Percentiles rank a stretch among this genome's conserved stretches.
Conservation (phyloP, 1,284 basidiomycete genomes). For the Irpex sp. region DNA sequence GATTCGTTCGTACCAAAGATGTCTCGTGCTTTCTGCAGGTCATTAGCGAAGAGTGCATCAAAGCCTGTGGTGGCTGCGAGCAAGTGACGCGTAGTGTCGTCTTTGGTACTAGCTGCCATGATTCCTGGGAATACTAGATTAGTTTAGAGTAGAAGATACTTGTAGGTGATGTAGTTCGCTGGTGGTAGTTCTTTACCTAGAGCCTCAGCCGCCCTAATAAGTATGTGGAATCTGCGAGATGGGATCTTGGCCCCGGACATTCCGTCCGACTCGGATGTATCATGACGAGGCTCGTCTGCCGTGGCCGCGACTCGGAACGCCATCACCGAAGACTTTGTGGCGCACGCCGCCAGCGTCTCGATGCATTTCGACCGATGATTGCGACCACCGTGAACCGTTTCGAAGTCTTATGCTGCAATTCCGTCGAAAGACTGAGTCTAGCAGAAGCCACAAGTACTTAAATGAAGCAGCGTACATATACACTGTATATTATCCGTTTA, state of each 20-base stretch:
- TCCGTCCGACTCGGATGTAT: not conserved
- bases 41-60: conserved; percentile 64
- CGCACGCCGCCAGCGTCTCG: too few relatives aligned
- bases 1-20: conserved; percentile 50
- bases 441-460: too few relatives aligned
- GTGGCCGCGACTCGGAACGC: not conserved
- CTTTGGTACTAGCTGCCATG: not conserved
- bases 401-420: too few relatives aligned
- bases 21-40: conserved; percentile 49
- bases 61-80: conserved; percentile 57
- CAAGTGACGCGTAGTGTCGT: conserved; percentile 36
- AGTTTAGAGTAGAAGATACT: not conserved
- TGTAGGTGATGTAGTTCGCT: not conserved
- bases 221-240: not conserved
- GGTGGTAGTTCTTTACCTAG: not conserved
- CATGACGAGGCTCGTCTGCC: not conserved
- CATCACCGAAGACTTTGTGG: not conserved
- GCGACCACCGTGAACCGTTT: too few relatives aligned
- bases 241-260: not conserved
- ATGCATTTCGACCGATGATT: not conserved
- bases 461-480: too few relatives aligned
- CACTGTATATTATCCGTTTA: too few relatives aligned
- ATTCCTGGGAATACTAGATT: not conserved
- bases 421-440: too few relatives aligned
- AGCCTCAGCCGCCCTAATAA: not conserved